A percentile compares a stretch with the other conserved stretches of the same genome.
These are phyloP conservation scores for Microcyclospora pomicola DNA, from an alignment of 2,329 filamentous ascomycete genomes.

Conservation along the genomic window DNA sequence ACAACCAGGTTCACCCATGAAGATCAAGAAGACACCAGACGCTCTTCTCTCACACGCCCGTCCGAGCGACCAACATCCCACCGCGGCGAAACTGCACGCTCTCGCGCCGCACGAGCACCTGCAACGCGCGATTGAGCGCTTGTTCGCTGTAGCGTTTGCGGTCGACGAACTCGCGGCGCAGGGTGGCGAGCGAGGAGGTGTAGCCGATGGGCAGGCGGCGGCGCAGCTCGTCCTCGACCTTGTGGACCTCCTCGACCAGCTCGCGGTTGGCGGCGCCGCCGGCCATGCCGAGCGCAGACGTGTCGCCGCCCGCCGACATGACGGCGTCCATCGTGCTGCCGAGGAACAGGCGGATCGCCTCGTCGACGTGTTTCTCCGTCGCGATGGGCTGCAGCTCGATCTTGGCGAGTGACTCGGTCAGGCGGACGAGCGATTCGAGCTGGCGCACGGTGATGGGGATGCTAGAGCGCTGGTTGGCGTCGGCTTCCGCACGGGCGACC, in stretches of 20 bases:
- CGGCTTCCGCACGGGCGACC: conserved; percentile 79
- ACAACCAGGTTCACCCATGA: no score
- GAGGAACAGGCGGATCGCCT: conserved; percentile 91
- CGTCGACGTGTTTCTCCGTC: conserved; percentile 84
- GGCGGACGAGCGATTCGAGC: conserved; percentile 91
- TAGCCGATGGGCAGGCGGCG: conserved; percentile 84
- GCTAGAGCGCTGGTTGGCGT: conserved; percentile 77
- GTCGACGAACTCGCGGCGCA: conserved; percentile 84
- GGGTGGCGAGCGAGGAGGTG: conserved; percentile 77
- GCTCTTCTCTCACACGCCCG: conserved; percentile 30
- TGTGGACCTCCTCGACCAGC: conserved; percentile 75
- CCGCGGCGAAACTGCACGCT: conserved; percentile 71
- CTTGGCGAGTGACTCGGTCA: conserved; percentile 91
- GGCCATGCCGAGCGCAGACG: conserved; percentile 63
- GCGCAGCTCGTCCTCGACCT: conserved; percentile 79
- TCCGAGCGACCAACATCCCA: conserved; percentile 60
- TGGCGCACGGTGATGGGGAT: conserved; percentile 98
- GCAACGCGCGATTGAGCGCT: conserved; percentile 67
- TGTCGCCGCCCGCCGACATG: conserved; percentile 30
- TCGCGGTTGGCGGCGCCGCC: conserved; percentile 53
- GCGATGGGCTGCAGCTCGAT: conserved; percentile 74
- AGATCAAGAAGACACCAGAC: no score
- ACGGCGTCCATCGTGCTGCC: conserved; percentile 97
- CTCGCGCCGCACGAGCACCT: conserved; percentile 75
- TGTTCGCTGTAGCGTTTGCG: conserved; percentile 82